A percentile compares a stretch with the other conserved stretches of the same genome.
These are phyloP conservation scores for Arabidopsis arenosa DNA, from an alignment of 345 rosid genomes.

Conservation along the genomic window DNA sequence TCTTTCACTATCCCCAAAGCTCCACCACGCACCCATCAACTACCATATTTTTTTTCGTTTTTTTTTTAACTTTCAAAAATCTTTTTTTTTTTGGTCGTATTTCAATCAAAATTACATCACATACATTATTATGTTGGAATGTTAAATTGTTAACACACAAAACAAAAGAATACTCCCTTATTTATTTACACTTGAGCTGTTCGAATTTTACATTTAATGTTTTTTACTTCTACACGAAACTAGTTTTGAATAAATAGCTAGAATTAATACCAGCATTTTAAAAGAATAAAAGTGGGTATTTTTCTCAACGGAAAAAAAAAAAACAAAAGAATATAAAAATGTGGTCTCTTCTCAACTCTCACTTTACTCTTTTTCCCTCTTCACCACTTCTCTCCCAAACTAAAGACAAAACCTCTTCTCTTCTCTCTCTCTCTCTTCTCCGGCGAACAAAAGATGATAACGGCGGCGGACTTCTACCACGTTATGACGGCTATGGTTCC, in stretches of 20 bases:
- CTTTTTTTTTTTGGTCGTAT: background rate
- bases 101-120: background rate
- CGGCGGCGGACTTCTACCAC: constrained; percentile 77
- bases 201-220: background rate
- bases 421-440: constrained; percentile 13
- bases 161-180: background rate
- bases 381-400: constrained; percentile 15
- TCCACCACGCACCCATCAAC: constrained; percentile 30
- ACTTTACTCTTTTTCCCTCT: constrained; percentile 34
- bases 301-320: background rate
- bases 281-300: too few relatives aligned
- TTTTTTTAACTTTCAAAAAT: background rate
- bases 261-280: background rate
- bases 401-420: constrained; percentile 16
- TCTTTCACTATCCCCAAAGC: constrained; percentile 37
- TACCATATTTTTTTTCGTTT: background rate
- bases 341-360: constrained; percentile 24
- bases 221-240: background rate
- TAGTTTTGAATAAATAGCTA: background rate
- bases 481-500: constrained; percentile 99
- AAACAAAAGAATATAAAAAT: constrained; percentile 29
- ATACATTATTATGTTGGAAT: background rate
- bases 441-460: constrained; percentile 62
- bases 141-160: background rate
- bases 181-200: background rate